Conservation (phyloP, 2,329 filamentous ascomycete species). For the Talaromyces islandicus region DNA sequence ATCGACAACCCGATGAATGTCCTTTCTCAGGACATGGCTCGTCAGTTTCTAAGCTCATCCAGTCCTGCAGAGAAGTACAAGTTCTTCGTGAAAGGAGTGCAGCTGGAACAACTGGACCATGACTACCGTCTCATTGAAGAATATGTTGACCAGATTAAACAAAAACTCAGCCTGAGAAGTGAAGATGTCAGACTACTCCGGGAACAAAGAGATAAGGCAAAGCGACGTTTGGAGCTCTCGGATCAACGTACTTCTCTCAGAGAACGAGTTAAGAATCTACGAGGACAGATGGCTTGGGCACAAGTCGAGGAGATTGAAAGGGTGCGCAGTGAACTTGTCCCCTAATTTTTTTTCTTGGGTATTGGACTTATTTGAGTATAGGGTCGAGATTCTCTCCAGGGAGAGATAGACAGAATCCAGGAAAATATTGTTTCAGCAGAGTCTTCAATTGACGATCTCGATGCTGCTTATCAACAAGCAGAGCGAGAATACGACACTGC, state of each 20-base stretch:
- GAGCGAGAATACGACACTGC: constrained; percentile 34
- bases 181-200: constrained; percentile 61
- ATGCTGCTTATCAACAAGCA: constrained; percentile 40
- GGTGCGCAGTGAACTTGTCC: constrained; percentile 19
- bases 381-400: constrained; percentile 29
- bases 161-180: constrained; percentile 55
- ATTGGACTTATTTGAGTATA: constrained; percentile 12
- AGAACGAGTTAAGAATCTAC: constrained; percentile 53
- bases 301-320: constrained; percentile 74
- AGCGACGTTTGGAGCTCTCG: constrained; percentile 58
- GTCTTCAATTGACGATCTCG: constrained; percentile 38
- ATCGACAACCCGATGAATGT: constrained; percentile 97
- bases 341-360: not conserved
- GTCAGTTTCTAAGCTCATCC: constrained; percentile 85
- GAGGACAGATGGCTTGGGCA: constrained; percentile 73
- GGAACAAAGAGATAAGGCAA: constrained; percentile 54
- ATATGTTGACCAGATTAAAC: constrained; percentile 65
- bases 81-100: constrained; percentile 91
- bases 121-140: constrained; percentile 84
- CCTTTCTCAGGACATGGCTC: constrained; percentile 88
- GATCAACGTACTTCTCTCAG: constrained; percentile 62
- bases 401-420: constrained; percentile 31
- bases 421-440: constrained; percentile 46
- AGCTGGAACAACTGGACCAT: constrained; percentile 83
- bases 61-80: constrained; percentile 84